phyloP scores from a whole-genome alignment of 331 rosid genomes.

The Ulmus americana region DNA sequence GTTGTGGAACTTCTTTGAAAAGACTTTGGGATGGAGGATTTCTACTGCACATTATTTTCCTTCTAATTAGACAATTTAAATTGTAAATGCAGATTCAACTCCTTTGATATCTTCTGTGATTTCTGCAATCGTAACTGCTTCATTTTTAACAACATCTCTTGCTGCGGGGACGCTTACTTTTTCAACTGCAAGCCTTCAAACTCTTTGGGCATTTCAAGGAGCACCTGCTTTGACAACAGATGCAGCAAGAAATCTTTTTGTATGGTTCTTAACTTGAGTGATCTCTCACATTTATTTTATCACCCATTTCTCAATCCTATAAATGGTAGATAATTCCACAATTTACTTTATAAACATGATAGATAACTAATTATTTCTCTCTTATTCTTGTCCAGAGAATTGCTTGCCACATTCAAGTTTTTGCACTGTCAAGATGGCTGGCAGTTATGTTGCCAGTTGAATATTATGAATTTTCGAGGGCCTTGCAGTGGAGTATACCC shows the following conservation, averaged over 20 bases:
- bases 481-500: conserved; percentile 77
- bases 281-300: not conserved
- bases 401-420: conserved; percentile 74
- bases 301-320: not conserved
- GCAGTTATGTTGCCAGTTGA: conserved; percentile 64
- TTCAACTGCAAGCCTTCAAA: conserved; percentile 79
- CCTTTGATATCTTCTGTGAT: conserved; percentile 49
- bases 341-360: not conserved
- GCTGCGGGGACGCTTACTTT: conserved; percentile 66
- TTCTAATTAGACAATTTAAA: conserved; percentile 8
- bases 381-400: conserved; percentile 57
- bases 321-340: not conserved
- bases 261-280: conserved; percentile 21
- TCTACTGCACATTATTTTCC: not conserved
- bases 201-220: conserved; percentile 37
- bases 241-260: conserved; percentile 83
- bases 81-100: conserved; percentile 51
- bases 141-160: conserved; percentile 56
- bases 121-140: conserved; percentile 54
- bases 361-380: conserved; percentile 19
- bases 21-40: not conserved
- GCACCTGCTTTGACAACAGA: conserved; percentile 52
- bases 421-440: conserved; percentile 78
- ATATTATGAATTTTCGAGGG: conserved; percentile 62
- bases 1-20: not conserved